Evolutionary conservation across 345 rosid species (phyloP).

Genomic region (Gynandropsis gynandra): DNA sequence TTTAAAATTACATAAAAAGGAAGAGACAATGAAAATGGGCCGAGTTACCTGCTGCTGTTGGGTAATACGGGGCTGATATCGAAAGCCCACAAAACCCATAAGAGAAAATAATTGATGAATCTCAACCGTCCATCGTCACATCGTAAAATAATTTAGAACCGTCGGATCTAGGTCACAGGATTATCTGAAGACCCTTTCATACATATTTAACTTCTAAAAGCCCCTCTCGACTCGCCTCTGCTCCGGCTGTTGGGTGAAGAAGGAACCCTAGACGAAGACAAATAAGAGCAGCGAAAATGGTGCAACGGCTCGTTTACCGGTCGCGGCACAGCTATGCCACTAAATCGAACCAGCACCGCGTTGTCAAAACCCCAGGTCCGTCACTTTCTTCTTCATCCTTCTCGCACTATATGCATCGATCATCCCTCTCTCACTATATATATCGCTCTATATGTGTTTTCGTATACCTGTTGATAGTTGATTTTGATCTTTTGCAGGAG

Average conservation of each 20-base stretch:
- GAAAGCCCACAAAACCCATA: too few relatives aligned
- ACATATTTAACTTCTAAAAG: background rate
- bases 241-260: slow-evolving; percentile 26
- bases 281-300: slow-evolving; percentile 42
- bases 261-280: slow-evolving; percentile 32
- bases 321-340: slow-evolving; percentile 93
- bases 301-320: slow-evolving; percentile 87
- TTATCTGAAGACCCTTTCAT: slow-evolving; percentile 4
- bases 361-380: slow-evolving; percentile 87
- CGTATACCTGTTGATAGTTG: background rate
- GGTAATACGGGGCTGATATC: too few relatives aligned
- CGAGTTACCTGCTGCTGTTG: too few relatives aligned
- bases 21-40: too few relatives aligned
- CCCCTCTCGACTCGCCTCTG: slow-evolving; percentile 4
- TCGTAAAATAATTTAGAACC: slow-evolving; percentile 6
- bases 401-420: background rate
- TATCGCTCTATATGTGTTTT: slow-evolving; percentile 8
- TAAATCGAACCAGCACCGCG: slow-evolving; percentile 84
- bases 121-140: too few relatives aligned
- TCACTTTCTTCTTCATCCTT: background rate
- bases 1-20: too few relatives aligned
- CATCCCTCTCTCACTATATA: too few relatives aligned
- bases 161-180: slow-evolving; percentile 43
- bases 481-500: slow-evolving; percentile 37
- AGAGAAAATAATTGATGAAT: too few relatives aligned